Percentiles rank a stretch among this genome's conserved stretches.
Conservation (phyloP, 495 filamentous ascomycete species). For the Staphylotrichum tortipilum region DNA sequence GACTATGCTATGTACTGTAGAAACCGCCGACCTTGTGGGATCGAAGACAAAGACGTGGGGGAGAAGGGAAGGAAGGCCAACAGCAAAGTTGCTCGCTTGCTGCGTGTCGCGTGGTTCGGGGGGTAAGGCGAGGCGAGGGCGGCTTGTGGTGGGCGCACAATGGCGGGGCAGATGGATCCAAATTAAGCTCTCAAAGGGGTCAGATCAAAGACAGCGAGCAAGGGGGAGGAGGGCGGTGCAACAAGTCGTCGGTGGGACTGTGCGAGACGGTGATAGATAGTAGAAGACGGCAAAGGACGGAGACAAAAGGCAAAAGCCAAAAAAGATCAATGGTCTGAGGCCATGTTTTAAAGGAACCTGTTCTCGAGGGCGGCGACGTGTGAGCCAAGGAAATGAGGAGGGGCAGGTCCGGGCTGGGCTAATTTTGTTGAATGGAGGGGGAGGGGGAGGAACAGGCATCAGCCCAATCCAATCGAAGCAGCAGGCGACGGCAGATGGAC, state of each 20-base stretch:
- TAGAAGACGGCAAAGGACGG: no score
- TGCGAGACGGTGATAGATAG: no score
- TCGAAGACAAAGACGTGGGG: not conserved
- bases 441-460: not conserved
- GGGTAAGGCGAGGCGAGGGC: not conserved
- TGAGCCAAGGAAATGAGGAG: slow-evolving; percentile 6
- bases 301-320: no score
- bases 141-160: slow-evolving; percentile 8
- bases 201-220: not conserved
- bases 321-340: not conserved
- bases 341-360: not conserved
- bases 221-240: no score
- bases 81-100: no score
- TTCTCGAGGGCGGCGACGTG: not conserved
- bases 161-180: slow-evolving; percentile 2
- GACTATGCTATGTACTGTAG: slow-evolving; percentile 46
- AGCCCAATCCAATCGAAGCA: no score
- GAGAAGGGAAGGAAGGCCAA: no score
- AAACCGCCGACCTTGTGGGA: slow-evolving; percentile 1
- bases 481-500: no score
- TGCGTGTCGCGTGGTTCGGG: no score
- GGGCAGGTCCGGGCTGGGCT: slow-evolving; percentile 5
- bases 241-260: no score
- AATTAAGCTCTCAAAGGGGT: slow-evolving; percentile 6
- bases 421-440: slow-evolving; percentile 5